Evolutionary conservation across 2,329 filamentous ascomycete genomes (phyloP), one percentile per base, ranked within the genome.

Genomic region (Pseudogymnoascus sp.): DNA sequence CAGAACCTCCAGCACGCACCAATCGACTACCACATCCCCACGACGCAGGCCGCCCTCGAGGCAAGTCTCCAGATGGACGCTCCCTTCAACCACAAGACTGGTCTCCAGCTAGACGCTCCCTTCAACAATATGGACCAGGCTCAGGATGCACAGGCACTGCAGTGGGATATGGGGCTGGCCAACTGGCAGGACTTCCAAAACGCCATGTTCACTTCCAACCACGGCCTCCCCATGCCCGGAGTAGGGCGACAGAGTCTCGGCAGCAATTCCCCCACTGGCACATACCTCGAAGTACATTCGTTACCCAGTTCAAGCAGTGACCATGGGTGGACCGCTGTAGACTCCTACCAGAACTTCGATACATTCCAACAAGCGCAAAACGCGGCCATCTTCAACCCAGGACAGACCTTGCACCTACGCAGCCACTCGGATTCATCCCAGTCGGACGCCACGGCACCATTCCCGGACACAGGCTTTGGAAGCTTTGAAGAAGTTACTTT

Each of bases 401-500:
- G 89, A 66, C 90, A 96, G 77, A 96, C 92, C 0, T 80, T 98
- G 61, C 93, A 97, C 78, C 83, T 96, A 71, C 86, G 93, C 69
- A 93, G 89, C 62, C 87, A 89, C 70, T 96, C 93, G 3, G 91
- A 96, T 71, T 95, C 91, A 2, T 95, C 90, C 1, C 84, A 87
- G 68, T 87, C 89, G 1, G 89, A 93, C 35, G 85, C 87, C 69
- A 75, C 85, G 75, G 80, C 83, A 74, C 79, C 88, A 72, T 73
- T 89, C 26, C 68, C 73, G 19, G 72, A 74, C 40, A 69, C 80
- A 74, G 91, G 78, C 75, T 91, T 82, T 79, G 86, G 82, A 67
- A 95, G 90, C 77, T 96, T 89, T 70, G 91, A 96, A 73, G 91
- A 96, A 69, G 84, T 91, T 59, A 77, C 82, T 74, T 66, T 76